Conservation (phyloP, 192 early-diverging fungal genomes). For the Mortierella alpina region DNA sequence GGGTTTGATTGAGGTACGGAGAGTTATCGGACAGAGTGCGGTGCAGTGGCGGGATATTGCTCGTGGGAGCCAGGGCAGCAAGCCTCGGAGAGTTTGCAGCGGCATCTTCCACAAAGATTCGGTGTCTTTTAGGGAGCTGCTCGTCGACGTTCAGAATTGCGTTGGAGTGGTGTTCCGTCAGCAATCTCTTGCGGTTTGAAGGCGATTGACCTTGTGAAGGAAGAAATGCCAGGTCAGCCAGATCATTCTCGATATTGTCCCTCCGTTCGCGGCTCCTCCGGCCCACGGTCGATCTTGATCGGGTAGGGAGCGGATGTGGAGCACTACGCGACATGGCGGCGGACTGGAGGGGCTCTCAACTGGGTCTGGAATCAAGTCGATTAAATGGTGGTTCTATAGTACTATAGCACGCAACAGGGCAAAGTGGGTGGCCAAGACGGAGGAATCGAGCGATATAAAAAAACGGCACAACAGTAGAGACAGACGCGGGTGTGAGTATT, state of each 20-base stretch:
- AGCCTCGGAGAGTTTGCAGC: background rate
- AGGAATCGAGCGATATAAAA: background rate
- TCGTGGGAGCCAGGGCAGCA: background rate
- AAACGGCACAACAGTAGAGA: too few relatives aligned
- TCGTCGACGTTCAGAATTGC: slow-evolving; percentile 10
- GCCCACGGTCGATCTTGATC: background rate
- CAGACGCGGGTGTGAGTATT: too few relatives aligned
- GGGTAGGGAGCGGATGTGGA: slow-evolving; percentile 5
- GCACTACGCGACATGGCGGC: slow-evolving; percentile 29
- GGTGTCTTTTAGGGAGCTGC: slow-evolving; percentile 13
- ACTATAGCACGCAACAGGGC: too few relatives aligned
- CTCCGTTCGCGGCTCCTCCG: slow-evolving; percentile 22
- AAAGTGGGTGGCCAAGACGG: background rate
- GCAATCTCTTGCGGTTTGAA: slow-evolving; percentile 26
- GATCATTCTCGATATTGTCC: slow-evolving; percentile 30
- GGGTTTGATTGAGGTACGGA: slow-evolving; percentile 27
- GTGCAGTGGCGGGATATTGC: slow-evolving; percentile 21
- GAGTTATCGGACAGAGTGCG: slow-evolving; percentile 45
- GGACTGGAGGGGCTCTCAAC: background rate
- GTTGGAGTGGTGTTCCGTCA: slow-evolving; percentile 21
- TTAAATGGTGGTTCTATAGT: too few relatives aligned
- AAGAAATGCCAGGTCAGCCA: slow-evolving; percentile 23
- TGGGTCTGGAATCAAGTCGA: background rate
- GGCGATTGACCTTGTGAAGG: slow-evolving; percentile 41
- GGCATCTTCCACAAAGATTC: slow-evolving; percentile 16